Evolutionary conservation across 1,139 yeast genomes (phyloP).

Genomic region (Barnettozyma hawaiiensis): DNA sequence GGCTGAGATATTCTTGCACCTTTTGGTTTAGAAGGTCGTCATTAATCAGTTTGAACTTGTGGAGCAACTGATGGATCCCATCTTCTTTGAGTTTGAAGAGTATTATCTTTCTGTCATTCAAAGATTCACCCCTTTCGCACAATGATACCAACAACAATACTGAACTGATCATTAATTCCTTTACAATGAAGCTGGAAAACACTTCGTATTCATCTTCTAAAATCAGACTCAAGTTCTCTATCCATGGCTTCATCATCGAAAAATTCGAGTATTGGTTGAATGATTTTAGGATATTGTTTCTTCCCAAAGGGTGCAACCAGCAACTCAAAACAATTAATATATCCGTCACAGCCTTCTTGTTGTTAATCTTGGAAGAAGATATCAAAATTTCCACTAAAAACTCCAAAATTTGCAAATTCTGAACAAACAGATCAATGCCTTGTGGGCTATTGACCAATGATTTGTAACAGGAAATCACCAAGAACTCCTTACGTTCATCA

Average conservation of each 20-base stretch:
- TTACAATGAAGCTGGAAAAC: constrained; percentile 58
- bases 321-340: constrained; percentile 44
- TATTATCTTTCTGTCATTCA: constrained; percentile 40
- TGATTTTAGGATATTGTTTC: constrained; percentile 51
- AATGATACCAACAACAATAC: constrained; percentile 62
- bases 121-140: constrained; percentile 52
- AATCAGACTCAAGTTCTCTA: constrained; percentile 51
- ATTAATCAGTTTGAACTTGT: constrained; percentile 48
- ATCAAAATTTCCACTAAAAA: constrained; percentile 41
- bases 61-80: constrained; percentile 54
- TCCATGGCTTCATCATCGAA: constrained; percentile 59
- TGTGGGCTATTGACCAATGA: constrained; percentile 40
- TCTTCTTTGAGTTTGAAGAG: constrained; percentile 56
- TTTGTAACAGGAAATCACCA: constrained; percentile 46
- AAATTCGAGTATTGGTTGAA: constrained; percentile 50
- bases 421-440: constrained; percentile 45
- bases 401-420: constrained; percentile 37
- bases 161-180: constrained; percentile 67
- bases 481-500: constrained; percentile 42
- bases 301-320: constrained; percentile 42
- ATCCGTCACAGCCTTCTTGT: constrained; percentile 67
- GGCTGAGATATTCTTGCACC: constrained; percentile 45
- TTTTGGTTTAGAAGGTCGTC: constrained; percentile 54
- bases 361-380: constrained; percentile 47
- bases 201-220: constrained; percentile 68